Evolutionary conservation across 306 rosid species (phyloP), one percentile per base, ranked within the genome.

Genomic region (Myrica gale): DNA sequence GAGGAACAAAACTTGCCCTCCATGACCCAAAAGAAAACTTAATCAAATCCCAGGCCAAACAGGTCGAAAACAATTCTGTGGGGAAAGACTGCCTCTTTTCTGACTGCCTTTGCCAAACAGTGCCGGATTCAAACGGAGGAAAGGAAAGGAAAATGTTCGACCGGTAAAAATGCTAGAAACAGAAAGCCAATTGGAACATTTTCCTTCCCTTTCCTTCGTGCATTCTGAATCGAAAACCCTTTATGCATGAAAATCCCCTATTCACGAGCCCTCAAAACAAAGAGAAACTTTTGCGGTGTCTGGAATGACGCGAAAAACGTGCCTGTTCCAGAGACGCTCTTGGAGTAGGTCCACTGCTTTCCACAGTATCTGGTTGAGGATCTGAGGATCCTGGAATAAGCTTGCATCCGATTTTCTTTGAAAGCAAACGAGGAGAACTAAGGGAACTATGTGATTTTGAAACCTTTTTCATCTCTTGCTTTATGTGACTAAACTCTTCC

Each of bases 381-480:
- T 89, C 92, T 9, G 96, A 93, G 12, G 87, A 68, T 51, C 90
- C 84, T 3, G 91, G 93, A 78, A 90, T 81, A 72, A 87, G 95
- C 79, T 88, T 92, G 85, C 97, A 87, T 72, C 98, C 97, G 2
- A 90, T 56, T 78, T 81, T 89, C 78, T 85, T 77, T 6, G 83
- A 87, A 52, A 88, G 78, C 23, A 85, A 71, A 54, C 83, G 91
- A 82, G 96, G 96, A 50, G 96, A 88, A 78, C 82, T 75, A 3
- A 87, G 88, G 70, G 92, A 79, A 74, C 89, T 86, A 63, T 85
- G 95, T 62, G 95, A 86, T 73, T 90, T 94, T 26, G 84, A 53
- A 58, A 89, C 95, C 77, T 71, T 89, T 78, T 85, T 94, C 97
- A 94, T 94, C 82, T 94, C 98, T 81, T 87, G 85, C 89, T 90